Conservation (phyloP, 441 rosid genomes). For the Gossypium trilobum region DNA sequence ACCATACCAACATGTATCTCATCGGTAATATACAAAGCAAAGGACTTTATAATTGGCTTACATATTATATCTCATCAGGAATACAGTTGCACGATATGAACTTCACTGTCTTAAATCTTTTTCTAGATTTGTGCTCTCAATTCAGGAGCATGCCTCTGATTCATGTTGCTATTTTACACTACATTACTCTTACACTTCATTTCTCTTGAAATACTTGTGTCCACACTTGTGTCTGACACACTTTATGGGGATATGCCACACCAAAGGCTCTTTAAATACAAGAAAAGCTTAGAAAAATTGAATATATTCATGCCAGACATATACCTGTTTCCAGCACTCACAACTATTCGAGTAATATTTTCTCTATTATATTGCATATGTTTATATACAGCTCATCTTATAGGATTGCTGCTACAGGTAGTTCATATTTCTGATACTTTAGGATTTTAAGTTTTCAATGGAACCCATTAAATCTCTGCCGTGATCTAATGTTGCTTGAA, state of each 20-base stretch:
- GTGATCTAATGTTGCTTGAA: neutral
- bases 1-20: slow-evolving; percentile 46
- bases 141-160: neutral
- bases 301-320: neutral
- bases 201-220: neutral
- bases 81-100: neutral
- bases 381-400: neutral
- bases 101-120: neutral
- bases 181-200: slow-evolving; percentile 5
- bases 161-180: neutral
- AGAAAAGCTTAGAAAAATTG: neutral
- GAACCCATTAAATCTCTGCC: neutral
- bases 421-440: neutral
- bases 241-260: neutral
- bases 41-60: neutral
- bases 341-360: neutral
- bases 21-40: slow-evolving; percentile 38
- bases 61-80: neutral
- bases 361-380: neutral
- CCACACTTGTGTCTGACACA: neutral
- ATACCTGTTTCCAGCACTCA: neutral
- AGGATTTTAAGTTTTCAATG: neutral
- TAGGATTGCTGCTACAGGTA: neutral
- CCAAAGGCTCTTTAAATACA: neutral
- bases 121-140: neutral